phyloP scores from a whole-genome alignment of 2,329 filamentous ascomycete genomes.

The Cytospora piceicola region DNA sequence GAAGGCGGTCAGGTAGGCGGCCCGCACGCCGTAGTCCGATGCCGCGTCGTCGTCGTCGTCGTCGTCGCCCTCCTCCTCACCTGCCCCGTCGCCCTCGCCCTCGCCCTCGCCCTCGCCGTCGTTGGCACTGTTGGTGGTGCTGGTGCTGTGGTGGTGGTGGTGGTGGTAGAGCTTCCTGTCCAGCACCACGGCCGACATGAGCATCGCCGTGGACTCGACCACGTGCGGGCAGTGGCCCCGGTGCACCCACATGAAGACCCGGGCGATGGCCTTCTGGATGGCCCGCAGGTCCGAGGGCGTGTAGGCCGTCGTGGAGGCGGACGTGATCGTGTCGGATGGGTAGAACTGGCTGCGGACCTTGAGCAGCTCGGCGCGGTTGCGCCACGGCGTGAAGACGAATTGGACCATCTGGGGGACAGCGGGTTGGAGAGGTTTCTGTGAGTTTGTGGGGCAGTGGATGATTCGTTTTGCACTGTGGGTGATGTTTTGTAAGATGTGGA shows the following conservation, averaged over 20 bases:
- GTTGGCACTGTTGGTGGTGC: background rate
- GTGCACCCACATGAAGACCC: slow-evolving; percentile 71
- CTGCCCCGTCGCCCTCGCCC: slow-evolving; percentile 24
- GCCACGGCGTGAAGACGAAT: slow-evolving; percentile 77
- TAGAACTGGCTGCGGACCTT: slow-evolving; percentile 69
- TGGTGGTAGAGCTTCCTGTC: slow-evolving; percentile 51
- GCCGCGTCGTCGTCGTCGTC: slow-evolving; percentile 34
- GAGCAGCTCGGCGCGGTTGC: slow-evolving; percentile 67
- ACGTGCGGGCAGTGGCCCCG: slow-evolving; percentile 77
- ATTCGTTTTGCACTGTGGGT: background rate
- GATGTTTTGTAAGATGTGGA: background rate
- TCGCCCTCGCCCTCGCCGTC: slow-evolving; percentile 29
- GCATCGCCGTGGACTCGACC: slow-evolving; percentile 76
- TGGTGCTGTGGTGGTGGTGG: background rate
- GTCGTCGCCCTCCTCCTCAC: background rate
- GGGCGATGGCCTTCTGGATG: slow-evolving; percentile 53
- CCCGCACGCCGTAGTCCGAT: slow-evolving; percentile 61
- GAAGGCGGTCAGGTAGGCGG: slow-evolving; percentile 76
- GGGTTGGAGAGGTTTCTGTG: slow-evolving; percentile 27
- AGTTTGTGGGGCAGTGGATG: background rate
- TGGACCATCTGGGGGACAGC: slow-evolving; percentile 63
- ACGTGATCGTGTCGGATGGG: slow-evolving; percentile 37
- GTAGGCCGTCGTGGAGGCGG: slow-evolving; percentile 19
- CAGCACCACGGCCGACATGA: slow-evolving; percentile 70
- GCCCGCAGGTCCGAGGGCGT: slow-evolving; percentile 26